Evolutionary conservation across 805 yeast genomes (phyloP), one percentile per base, ranked within the genome.

Genomic region (Candida pseudofarinosa): DNA sequence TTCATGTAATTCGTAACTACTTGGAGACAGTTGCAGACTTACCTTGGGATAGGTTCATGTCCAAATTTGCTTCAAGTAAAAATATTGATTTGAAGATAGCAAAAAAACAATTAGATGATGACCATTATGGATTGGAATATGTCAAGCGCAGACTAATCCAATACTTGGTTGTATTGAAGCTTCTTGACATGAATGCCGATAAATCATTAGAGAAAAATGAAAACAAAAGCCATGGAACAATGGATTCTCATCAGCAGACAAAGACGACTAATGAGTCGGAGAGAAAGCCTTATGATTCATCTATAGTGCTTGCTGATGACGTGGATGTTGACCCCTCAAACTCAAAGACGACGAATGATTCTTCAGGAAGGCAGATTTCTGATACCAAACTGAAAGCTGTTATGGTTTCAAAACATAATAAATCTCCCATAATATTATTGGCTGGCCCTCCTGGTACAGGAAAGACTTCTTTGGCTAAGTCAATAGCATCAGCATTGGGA

Each of bases 401-500:
- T 30, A 43, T 58, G 20, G 61, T 63, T 13, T 55, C 66, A 1
- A 63, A 59, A 35, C 56, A 59, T 41, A 69, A 69, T 48, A 73
- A 69, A 54, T 77, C 95, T 1, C 96, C 96, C 4, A 88, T 88
- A 35, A 62, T 88, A 34, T 70, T 88, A 61, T 73, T 88, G 44
- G 88, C 87, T 4, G 97, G 96, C 0, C 96, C 96, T 8, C 97
- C 96, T 0, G 97, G 97, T 31, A 93, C 88, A 12, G 97, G 97
- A 20, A 88, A 88, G 60, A 88, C 97, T 0, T 83, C 93, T 1
- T 69, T 88, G 43, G 96, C 96, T 3, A 80, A 81, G 55, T 85
- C 95, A 0, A 79, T 88, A 38, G 95, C 96, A 1, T 64, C 71
- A 8, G 79, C 91, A 4, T 63, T 88, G 43, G 83, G 85, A 0